phyloP scores from a whole-genome alignment of 495 filamentous ascomycete genomes.

The Penicillium desertorum region DNA sequence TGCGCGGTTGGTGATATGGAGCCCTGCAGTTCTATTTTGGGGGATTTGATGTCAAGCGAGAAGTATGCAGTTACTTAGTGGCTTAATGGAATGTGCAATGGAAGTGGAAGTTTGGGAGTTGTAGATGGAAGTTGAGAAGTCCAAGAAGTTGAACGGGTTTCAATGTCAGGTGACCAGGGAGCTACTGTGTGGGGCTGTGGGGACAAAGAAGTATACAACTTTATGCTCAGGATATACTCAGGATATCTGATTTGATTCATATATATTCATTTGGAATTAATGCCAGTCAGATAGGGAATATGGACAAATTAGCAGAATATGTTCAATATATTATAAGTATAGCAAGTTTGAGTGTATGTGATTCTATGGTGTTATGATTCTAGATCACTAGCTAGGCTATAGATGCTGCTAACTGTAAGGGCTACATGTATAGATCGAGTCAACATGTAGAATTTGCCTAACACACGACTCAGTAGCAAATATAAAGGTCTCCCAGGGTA shows the following conservation, averaged over 20 bases:
- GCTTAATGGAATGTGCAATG: too few relatives aligned
- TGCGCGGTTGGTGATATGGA: neutral
- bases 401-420: neutral
- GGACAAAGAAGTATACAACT: constrained; percentile 12
- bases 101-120: neutral
- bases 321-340: neutral
- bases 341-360: neutral
- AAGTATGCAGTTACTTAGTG: neutral
- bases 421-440: neutral
- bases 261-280: neutral
- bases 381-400: neutral
- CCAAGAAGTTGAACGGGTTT: neutral
- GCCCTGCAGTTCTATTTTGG: neutral
- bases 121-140: neutral
- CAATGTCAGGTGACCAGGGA: constrained; percentile 8
- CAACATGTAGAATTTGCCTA: neutral
- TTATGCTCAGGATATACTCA: neutral
- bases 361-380: neutral
- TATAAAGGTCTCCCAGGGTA: neutral
- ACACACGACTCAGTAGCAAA: neutral
- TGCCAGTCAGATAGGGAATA: neutral
- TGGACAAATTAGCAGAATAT: neutral
- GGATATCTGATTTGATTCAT: neutral
- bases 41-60: neutral
- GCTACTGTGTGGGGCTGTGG: constrained; percentile 8